Evolutionary conservation across 2,329 filamentous ascomycete genomes (phyloP).

Genomic region (Atkinsonella texensis): DNA sequence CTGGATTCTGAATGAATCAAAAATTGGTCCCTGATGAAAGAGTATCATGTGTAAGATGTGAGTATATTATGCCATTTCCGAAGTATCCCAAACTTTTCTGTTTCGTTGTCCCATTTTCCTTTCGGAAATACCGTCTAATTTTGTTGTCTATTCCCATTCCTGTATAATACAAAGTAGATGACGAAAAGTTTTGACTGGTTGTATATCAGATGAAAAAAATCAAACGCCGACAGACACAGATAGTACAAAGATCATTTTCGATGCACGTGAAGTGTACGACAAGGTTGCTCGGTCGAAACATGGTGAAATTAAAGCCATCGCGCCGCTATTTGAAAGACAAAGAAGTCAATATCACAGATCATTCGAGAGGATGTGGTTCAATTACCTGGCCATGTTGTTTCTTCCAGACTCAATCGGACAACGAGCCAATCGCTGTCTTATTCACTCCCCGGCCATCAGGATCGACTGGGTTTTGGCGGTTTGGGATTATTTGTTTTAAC

Average conservation of each 20-base stretch:
- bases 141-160: constrained; percentile 3
- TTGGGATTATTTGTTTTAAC: constrained; percentile 24
- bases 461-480: constrained; percentile 19
- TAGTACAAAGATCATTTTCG: too few species aligned
- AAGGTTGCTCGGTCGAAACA: background rate
- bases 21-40: background rate
- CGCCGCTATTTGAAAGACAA: background rate
- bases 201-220: background rate
- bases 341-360: too few species aligned
- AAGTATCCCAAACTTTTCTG: constrained; percentile 1
- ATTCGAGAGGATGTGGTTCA: too few species aligned
- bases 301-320: constrained; percentile 8
- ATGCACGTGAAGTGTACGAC: background rate
- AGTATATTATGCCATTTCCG: constrained; percentile 2
- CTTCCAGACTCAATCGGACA: background rate
- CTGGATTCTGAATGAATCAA: background rate
- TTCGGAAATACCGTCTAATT: background rate
- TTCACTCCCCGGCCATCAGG: background rate
- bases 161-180: background rate
- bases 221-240: constrained; percentile 1
- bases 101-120: background rate
- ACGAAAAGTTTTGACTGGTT: background rate
- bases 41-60: constrained; percentile 1
- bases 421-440: background rate
- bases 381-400: background rate